These are phyloP conservation scores for Selaginella tamariscina DNA, from an alignment of 75 land plant genomes.

Conservation along the genomic window DNA sequence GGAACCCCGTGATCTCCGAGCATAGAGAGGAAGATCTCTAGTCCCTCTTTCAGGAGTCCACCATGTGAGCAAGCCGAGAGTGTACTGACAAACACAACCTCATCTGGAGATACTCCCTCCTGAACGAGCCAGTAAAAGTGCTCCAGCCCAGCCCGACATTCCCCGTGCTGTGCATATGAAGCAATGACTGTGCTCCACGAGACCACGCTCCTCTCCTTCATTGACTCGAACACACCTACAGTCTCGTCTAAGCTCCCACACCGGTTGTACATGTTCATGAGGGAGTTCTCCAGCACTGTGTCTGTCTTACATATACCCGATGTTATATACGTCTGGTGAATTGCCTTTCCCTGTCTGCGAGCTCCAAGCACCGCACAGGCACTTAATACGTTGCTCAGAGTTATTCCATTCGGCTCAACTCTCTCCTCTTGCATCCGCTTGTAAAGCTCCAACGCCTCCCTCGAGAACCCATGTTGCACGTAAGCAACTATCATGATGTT, in stretches of 20 bases:
- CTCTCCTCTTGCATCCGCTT: background rate
- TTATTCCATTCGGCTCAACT: background rate
- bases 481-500: background rate
- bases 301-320: background rate
- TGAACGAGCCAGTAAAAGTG: background rate
- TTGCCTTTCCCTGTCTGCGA: background rate
- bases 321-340: background rate
- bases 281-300: background rate
- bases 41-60: background rate
- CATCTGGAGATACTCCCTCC: background rate
- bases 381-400: background rate
- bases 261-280: constrained; percentile 9
- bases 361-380: constrained; percentile 2
- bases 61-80: constrained; percentile 1
- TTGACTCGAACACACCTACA: background rate
- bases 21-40: background rate
- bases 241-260: background rate
- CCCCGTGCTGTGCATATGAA: constrained; percentile 2
- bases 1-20: background rate
- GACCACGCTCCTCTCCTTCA: background rate
- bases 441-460: background rate
- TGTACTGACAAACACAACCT: background rate
- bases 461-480: background rate
- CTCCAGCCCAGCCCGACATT: background rate
- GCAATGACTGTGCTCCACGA: background rate